These are phyloP conservation scores for Didymella arachidicola DNA, from an alignment of 2,329 filamentous ascomycete genomes.

Conservation along the genomic window DNA sequence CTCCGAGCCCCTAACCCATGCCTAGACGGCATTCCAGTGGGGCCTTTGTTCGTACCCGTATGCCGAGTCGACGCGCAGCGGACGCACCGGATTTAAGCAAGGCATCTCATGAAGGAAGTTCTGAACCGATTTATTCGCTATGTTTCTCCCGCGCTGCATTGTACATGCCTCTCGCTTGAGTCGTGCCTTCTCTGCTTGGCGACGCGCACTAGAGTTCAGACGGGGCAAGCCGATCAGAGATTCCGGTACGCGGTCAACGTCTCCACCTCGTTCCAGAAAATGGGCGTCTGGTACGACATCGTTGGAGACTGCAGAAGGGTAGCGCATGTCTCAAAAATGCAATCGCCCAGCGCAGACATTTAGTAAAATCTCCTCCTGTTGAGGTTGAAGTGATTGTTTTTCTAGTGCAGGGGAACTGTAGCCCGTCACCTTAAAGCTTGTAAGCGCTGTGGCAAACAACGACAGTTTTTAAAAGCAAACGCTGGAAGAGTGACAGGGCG, in stretches of 20 bases:
- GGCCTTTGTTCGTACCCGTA: conserved; percentile 15
- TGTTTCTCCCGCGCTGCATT: not conserved
- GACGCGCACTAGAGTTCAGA: conserved; percentile 1
- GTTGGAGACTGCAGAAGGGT: not conserved
- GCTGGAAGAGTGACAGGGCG: not conserved
- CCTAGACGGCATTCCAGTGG: conserved; percentile 17
- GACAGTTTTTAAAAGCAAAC: not conserved
- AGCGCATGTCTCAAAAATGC: not conserved
- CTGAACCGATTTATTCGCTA: not conserved
- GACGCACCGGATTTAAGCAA: conserved; percentile 1
- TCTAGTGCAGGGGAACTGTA: not conserved
- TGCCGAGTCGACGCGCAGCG: conserved; percentile 8
- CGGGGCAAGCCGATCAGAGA: not conserved
- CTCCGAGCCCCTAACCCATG: conserved; percentile 17
- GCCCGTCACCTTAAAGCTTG: not conserved
- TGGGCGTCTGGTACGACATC: not conserved
- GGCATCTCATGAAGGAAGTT: conserved; percentile 1
- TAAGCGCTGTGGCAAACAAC: not conserved
- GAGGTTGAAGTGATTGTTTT: not conserved
- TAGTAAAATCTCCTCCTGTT: no score
- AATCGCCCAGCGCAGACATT: not conserved
- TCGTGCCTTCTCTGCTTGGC: conserved; percentile 15
- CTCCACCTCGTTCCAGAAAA: not conserved
- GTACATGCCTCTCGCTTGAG: not conserved
- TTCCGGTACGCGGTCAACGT: not conserved